Evolutionary conservation across 768 basidiomycete species (phyloP), one percentile per base, ranked within the genome.

Genomic region (Suillus americanus): DNA sequence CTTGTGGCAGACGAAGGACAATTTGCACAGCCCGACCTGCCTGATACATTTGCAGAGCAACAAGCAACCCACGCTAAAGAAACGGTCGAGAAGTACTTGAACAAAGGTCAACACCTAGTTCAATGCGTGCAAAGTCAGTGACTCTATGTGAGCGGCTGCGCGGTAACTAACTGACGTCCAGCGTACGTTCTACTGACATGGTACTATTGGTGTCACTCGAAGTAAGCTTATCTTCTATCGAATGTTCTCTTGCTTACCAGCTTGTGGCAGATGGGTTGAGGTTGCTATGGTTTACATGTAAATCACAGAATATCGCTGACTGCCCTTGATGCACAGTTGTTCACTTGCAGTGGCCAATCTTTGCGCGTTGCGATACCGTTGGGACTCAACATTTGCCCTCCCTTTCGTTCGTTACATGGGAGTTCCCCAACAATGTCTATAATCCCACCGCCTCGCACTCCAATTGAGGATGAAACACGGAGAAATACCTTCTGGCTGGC

Each of bases 141-240:
- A 12, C 9, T 38, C 63, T 61, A 40, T 33, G 23, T 38, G 41
- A 45, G 23, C 35, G 54, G 37, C 20, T 41, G 35, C 43, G 35
- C 41, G 41, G 37, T 54, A 18, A 25, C 20, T 37, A 62, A 40
- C 43, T 48, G 20, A 12, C 28, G 51, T 57, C 7, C 59, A 92
- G 90, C 89, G 12, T 80, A 83, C 51, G 79, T 89, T 16, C 79
- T 92, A 50, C 76, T 91, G 51, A 82, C 83, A 10, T 90, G 89
- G 87, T 90, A 88, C 73, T 89, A 89, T 68, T 90, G 88, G 85
- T 86, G 83, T 55, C 87, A 91, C 72, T 88, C 87, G 56, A 87
- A 84, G 88, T 86, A 65, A 65, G 81, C 12, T 30, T 70, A n/a
- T 63, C 37, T 28, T 45, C 50, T 35, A n/a, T 62, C 51, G 23